Base-by-base conservation (phyloP, 176 grass and related monocot genomes). In the Elaeis guineensis region DNA sequence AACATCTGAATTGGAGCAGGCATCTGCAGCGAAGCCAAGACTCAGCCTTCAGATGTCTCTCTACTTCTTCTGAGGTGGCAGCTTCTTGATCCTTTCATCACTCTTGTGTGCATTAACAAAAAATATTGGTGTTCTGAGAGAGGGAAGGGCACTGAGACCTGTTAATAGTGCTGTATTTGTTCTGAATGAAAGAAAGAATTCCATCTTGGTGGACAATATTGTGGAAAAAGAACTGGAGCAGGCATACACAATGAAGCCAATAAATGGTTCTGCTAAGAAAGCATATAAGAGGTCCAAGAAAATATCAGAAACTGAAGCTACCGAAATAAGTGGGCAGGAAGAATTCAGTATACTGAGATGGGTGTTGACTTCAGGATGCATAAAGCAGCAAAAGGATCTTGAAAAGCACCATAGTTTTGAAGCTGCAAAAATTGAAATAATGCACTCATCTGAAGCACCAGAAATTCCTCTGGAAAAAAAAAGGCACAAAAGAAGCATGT, bases 31-130 rank as follows among this genome's bases (percentile, higher is more conserved):
- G 3, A 23, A 23, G 23, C 23, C 23, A 70, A 73, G 52, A 73
- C 78, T 23, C 35, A 50, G 19, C 58, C 55, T 51, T 59, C 57
- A 55, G 58, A 82, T 54, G 65, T 26, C 62, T 67, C 69, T 59
- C 70, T 90, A 58, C 81, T 88, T 65, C 80, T 81, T 54, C 71
- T 82, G 54, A 80, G 83, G 29, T 97, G 92, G 92, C 67, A 88
- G 62, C 77, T 97, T 67, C 72, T 97, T 50, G 92, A 97, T 71
- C 92, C 92, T 69, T 97, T 97, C 68, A 58, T 97, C 50, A 78
- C 87, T 21, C 81, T 97, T 5, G 80, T 87, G 39, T 89, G 68
- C 49, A 85, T 97, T 8, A 68, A 73, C 23, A 23, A 83, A 79
- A 67, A 97, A 97, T 80, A 78, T 97, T 70, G 79, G 78, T 58